Evolutionary conservation across 768 basidiomycete species (phyloP), one percentile per base, ranked within the genome.

Genomic region (Coprinopsis marcescibilis): DNA sequence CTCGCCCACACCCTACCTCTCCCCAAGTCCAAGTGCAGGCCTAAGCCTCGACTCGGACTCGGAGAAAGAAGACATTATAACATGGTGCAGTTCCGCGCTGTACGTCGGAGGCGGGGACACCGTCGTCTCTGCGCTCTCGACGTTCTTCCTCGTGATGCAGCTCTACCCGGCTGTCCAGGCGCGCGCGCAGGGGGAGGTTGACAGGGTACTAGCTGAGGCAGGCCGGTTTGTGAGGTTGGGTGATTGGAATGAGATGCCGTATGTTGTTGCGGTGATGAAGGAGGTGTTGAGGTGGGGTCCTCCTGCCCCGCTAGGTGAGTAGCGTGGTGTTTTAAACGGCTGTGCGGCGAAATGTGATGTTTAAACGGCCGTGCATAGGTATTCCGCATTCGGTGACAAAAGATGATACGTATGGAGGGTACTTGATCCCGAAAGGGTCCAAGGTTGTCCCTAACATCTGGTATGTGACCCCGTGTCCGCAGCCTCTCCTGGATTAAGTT

Each of bases 51-150:
- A 32, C 56, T 14, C 60, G 8, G 37, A 50, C n/a, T n/a, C n/a
- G 17, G 59, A 60, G 35, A 54, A 57, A 17, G 57, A 60, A 27
- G 58, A 66, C 24, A 46, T 59, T 26, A 49, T 67, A 37, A 63
- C 53, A 47, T 64, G 61, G 62, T 56, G 55, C 7, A 52, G 55
- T 25, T 58, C 60, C 2, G 61, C 59, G 3, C 48, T 67, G 13
- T 68, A 64, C 45, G 50, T 61, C 26, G 69, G 63, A n/a, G 69
- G 68, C 12, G 64, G 65, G 24, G 70, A 71, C 49, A 72, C 70
- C 13, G 68, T 70, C 17, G 61, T 65, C 6, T 61, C 69, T 2
- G 59, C 60, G 6, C 19, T 70, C 38, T 50, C 59, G 2, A 64
- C 65, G n/a, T 68, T 73, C 51, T 51, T 71, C 38, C 57, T 69